Evolutionary conservation across 2,329 filamentous ascomycete genomes (phyloP).

Genomic region (Xylaria polymorpha): DNA sequence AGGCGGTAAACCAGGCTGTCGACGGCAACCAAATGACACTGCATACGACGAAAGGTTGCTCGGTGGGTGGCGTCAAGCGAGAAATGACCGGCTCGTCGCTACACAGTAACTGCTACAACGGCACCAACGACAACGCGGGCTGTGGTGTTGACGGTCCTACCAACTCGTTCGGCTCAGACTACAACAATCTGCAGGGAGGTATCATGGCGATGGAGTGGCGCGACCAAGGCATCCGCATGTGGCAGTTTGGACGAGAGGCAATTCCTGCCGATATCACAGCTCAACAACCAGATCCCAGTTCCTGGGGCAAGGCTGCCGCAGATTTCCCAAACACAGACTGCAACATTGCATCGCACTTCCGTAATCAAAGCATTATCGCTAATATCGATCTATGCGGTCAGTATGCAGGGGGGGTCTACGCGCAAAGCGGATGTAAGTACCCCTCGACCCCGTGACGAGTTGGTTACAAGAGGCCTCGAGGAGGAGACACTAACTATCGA

Average conservation of each 20-base stretch:
- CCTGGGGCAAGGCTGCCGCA: conserved; percentile 71
- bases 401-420: conserved; percentile 61
- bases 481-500: conserved; percentile 36
- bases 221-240: conserved; percentile 69
- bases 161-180: conserved; percentile 61
- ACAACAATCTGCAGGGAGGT: conserved; percentile 67
- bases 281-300: conserved; percentile 67
- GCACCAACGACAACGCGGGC: conserved; percentile 64
- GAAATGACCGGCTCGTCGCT: conserved; percentile 61
- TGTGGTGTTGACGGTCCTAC: conserved; percentile 63
- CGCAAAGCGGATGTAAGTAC: conserved; percentile 57
- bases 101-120: conserved; percentile 62
- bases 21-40: conserved; percentile 70
- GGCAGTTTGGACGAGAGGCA: conserved; percentile 65
- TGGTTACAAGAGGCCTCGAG: not conserved
- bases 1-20: conserved; percentile 65
- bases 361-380: conserved; percentile 72
- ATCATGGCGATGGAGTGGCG: conserved; percentile 72
- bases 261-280: conserved; percentile 65
- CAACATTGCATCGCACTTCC: conserved; percentile 68
- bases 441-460: not conserved
- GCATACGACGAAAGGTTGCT: conserved; percentile 65
- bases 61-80: conserved; percentile 65
- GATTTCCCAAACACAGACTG: conserved; percentile 74
- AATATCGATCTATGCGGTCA: conserved; percentile 75